Conservation (phyloP, 2,329 filamentous ascomycete genomes). For the Bipolaris sorokiniana region DNA sequence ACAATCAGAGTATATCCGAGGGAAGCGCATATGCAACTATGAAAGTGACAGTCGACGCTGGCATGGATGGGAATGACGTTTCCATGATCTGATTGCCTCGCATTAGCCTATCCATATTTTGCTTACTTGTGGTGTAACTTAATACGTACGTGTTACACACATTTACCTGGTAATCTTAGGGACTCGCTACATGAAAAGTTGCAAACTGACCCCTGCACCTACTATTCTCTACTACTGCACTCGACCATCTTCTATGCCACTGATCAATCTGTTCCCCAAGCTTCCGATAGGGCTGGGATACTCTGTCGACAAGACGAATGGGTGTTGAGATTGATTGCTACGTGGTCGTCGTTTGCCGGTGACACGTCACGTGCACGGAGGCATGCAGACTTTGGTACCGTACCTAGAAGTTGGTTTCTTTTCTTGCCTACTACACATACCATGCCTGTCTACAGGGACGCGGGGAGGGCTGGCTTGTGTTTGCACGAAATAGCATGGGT, state of each 20-base stretch:
- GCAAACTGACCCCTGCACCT: not conserved
- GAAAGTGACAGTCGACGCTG: not conserved
- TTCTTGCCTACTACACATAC: not conserved
- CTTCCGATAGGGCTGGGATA: not conserved
- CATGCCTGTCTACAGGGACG: not conserved
- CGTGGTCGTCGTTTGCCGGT: not conserved
- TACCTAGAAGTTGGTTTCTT: not conserved
- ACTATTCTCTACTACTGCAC: not conserved
- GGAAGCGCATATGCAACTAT: not conserved
- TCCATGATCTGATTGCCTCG: not conserved
- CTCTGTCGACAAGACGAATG: not conserved
- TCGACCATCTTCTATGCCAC: not conserved
- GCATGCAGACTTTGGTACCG: not conserved
- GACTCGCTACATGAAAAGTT: not conserved
- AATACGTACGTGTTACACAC: not conserved
- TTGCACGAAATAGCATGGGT: not conserved
- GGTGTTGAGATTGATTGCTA: not conserved
- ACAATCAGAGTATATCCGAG: not conserved
- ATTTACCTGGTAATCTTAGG: no score
- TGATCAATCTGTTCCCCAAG: not conserved
- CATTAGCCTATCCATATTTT: not conserved
- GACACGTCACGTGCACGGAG: conserved; percentile 3
- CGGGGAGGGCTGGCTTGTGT: not conserved
- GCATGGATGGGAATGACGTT: not conserved
- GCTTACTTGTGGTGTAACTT: not conserved